Base-by-base conservation (phyloP, 805 yeast genomes). In the Candida rishiriensis region DNA sequence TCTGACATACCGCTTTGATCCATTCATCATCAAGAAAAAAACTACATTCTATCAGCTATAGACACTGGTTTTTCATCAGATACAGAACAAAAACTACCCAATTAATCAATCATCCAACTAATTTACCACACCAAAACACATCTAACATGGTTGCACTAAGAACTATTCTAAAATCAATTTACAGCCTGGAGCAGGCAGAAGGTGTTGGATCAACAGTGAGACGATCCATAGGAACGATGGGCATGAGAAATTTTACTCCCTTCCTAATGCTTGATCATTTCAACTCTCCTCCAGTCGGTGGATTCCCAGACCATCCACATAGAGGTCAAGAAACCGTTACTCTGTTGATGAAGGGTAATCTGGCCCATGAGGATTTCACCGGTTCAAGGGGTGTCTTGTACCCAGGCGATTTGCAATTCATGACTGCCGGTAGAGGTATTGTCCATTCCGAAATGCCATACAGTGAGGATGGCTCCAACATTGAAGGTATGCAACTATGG, bases 401-500 rank as follows among this genome's bases (percentile, higher is more conserved):
- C 49, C 79, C 88, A 8, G 96, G 96, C 45, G 97, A 88, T 61
- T 69, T 89, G 52, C 97, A 88, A 63, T 88, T 88, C 63, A 88
- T 88, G 96, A 88, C 96, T 26, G 96, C 96, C 5, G 96, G 96
- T 47, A 76, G 75, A 54, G 97, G 95, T 40, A 79, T 88, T 32
- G 85, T 85, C 43, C 96, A 88, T 62, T 76, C 88, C 2, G 96
- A 88, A 60, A 88, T 88, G 79, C 96, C 96, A 9, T 81, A 81
- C 31, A 70, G 75, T 33, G 65, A 62, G 33, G 73, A 73, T 34
- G 78, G 82, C 1, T 65, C 75, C 16, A 66, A 68, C 16, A 65
- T 66, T 29, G 72, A 70, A 43, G 95, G 95, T 48, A 68, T 88
- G 70, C 97, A 88, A 64, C 68, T 88, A 42, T 88, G 96, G 96